phyloP scores from a whole-genome alignment of 192 early-diverging fungal species.

The Backusella liffmaniae region DNA sequence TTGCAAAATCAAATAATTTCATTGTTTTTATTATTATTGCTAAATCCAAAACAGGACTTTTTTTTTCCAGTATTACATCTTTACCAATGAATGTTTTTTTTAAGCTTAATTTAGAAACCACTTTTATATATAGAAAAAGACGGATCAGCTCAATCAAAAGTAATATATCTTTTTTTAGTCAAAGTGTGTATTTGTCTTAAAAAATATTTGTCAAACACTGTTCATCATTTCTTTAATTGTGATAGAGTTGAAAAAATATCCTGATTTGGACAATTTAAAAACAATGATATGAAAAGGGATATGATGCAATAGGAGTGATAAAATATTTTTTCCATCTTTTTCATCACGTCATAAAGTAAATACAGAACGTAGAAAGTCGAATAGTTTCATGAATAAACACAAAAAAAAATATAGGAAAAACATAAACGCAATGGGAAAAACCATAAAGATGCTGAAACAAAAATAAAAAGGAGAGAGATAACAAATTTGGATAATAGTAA shows the following conservation, averaged over 20 bases:
- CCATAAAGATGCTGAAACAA: background rate
- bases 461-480: background rate
- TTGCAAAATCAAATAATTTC: background rate
- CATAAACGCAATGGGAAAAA: background rate
- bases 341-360: background rate
- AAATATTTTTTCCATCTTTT: background rate
- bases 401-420: background rate
- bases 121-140: background rate
- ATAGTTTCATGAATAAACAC: background rate
- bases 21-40: constrained; percentile 3
- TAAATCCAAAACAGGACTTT: background rate
- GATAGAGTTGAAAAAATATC: background rate
- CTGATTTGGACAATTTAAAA: constrained; percentile 4
- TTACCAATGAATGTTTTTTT: background rate
- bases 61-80: background rate
- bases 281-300: background rate
- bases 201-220: background rate
- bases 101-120: background rate
- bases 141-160: background rate
- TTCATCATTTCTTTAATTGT: background rate
- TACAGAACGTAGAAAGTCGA: background rate
- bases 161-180: constrained; percentile 1
- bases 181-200: background rate
- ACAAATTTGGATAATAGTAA: background rate
- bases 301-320: background rate